Evolutionary conservation across 345 rosid species (phyloP).

Genomic region (Gossypium sturtianum): DNA sequence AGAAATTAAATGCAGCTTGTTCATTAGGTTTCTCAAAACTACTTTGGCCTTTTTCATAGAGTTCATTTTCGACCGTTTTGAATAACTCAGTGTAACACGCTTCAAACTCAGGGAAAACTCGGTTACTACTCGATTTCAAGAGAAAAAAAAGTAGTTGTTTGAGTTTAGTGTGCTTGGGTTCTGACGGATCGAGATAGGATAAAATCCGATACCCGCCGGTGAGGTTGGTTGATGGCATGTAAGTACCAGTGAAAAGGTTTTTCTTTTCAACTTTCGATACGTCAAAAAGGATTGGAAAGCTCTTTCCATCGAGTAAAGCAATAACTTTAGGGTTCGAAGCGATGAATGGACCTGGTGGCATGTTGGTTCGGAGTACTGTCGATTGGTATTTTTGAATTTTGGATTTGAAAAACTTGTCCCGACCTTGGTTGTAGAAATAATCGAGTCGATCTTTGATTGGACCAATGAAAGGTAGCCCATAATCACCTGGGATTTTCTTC

Average conservation of each 20-base stretch:
- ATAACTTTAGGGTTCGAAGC: constrained; percentile 56
- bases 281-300: constrained; percentile 80
- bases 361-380: constrained; percentile 58
- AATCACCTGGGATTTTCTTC: constrained; percentile 60
- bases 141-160: constrained; percentile 60
- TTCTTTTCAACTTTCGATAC: constrained; percentile 71
- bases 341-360: constrained; percentile 82
- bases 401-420: constrained; percentile 70
- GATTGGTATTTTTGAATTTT: constrained; percentile 57
- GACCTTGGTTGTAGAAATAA: constrained; percentile 67
- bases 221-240: constrained; percentile 74
- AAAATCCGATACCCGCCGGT: constrained; percentile 87
- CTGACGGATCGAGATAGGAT: constrained; percentile 82
- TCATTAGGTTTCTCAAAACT: constrained; percentile 46
- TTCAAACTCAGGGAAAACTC: constrained; percentile 71
- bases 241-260: constrained; percentile 83
- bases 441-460: constrained; percentile 66
- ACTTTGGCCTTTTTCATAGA: constrained; percentile 56
- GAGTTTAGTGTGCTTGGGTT: constrained; percentile 64
- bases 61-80: constrained; percentile 45
- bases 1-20: constrained; percentile 65
- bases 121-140: constrained; percentile 47
- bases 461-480: constrained; percentile 68
- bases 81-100: constrained; percentile 45
- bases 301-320: constrained; percentile 79